Percentiles rank a stretch among this genome's conserved stretches.
phyloP scores from a whole-genome alignment of 805 yeast genomes.

The Naumovozyma castellii region DNA sequence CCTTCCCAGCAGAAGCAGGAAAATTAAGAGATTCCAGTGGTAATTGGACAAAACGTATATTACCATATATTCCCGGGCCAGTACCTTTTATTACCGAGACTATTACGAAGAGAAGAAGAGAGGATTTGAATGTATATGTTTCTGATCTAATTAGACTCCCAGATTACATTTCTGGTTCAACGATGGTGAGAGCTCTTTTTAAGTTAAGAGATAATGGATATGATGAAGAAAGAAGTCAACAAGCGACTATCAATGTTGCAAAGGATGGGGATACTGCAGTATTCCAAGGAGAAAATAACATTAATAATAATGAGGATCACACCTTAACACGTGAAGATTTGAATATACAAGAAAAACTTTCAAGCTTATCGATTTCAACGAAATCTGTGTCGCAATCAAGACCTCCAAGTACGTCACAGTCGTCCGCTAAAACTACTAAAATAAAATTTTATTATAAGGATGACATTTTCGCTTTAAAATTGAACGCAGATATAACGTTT shows the following conservation, averaged over 20 bases:
- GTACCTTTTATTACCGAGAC: constrained; percentile 80
- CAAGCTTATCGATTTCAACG: constrained; percentile 17
- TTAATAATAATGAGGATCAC: constrained; percentile 19
- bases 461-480: constrained; percentile 66
- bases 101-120: constrained; percentile 45
- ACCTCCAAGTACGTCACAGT: constrained; percentile 25
- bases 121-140: constrained; percentile 48
- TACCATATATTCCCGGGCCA: constrained; percentile 96
- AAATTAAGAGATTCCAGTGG: constrained; percentile 38
- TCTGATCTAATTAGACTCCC: constrained; percentile 62
- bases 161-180: constrained; percentile 58
- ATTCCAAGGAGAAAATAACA: constrained; percentile 1
- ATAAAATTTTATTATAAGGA: constrained; percentile 71
- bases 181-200: constrained; percentile 62
- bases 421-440: constrained; percentile 33
- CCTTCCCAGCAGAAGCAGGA: constrained; percentile 90
- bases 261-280: constrained; percentile 9
- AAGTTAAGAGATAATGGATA: constrained; percentile 36
- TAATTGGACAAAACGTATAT: constrained; percentile 62
- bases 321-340: constrained; percentile 29
- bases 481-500: constrained; percentile 40
- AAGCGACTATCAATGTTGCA: background rate
- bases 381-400: constrained; percentile 17
- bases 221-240: constrained; percentile 23
- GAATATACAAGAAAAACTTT: constrained; percentile 20